phyloP scores from a whole-genome alignment of 106 monocot species.

The Vanilla planifolia region DNA sequence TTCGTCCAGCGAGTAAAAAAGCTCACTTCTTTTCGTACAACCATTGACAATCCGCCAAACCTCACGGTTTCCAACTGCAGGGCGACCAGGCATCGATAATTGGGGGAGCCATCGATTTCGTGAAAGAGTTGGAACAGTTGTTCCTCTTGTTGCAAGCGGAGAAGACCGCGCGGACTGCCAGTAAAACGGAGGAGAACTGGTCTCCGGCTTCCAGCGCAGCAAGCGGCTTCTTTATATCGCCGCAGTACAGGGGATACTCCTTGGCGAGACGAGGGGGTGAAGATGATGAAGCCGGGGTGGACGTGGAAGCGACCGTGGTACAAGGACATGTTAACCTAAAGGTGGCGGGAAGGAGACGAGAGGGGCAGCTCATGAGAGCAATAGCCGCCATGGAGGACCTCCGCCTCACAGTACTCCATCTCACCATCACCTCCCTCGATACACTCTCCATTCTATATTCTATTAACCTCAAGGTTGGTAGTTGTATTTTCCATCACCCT shows the following conservation, averaged over 20 bases:
- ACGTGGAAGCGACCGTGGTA: slow-evolving; percentile 67
- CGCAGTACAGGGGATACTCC: slow-evolving; percentile 66
- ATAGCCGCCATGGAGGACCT: slow-evolving; percentile 72
- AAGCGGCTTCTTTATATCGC: slow-evolving; percentile 45
- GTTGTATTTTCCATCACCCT: not conserved
- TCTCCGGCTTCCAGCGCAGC: not conserved
- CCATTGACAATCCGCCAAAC: not conserved
- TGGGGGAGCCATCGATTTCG: slow-evolving; percentile 80
- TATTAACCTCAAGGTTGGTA: slow-evolving; percentile 74
- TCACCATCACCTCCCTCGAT: slow-evolving; percentile 56
- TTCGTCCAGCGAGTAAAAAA: slow-evolving; percentile 64
- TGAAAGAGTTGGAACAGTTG: slow-evolving; percentile 85
- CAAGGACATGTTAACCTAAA: slow-evolving; percentile 77
- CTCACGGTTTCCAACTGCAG: slow-evolving; percentile 20
- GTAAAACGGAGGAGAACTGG: not conserved
- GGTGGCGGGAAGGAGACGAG: slow-evolving; percentile 38
- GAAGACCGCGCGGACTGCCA: slow-evolving; percentile 20
- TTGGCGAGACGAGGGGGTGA: not conserved
- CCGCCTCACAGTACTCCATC: slow-evolving; percentile 59
- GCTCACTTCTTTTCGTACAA: too few relatives aligned
- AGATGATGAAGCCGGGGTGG: slow-evolving; percentile 24
- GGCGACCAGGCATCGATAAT: slow-evolving; percentile 89
- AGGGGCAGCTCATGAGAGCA: slow-evolving; percentile 46
- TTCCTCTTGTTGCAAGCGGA: slow-evolving; percentile 50
- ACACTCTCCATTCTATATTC: slow-evolving; percentile 55